Conservation (phyloP, 352 stramenopile species). For the Globisporangium middletonii region DNA sequence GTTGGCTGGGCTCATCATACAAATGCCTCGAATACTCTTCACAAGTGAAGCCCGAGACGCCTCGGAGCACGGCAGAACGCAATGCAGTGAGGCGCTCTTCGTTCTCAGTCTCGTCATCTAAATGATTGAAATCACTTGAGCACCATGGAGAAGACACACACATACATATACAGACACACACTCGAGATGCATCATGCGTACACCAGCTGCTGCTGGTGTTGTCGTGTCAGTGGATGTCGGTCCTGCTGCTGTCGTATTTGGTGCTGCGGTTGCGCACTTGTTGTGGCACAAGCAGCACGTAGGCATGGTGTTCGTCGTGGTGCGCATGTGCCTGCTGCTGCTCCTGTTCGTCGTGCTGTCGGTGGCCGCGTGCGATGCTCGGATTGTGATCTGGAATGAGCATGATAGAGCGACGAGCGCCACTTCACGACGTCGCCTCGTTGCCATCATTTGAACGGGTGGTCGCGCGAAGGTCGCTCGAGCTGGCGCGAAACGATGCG, state of each 20-base stretch:
- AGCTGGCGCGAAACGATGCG: slow-evolving; percentile 5
- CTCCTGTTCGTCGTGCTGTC: too few species aligned
- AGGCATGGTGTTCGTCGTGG: too few species aligned
- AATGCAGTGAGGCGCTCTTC: slow-evolving; percentile 51
- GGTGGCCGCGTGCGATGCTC: not conserved
- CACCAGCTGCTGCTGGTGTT: slow-evolving; percentile 4
- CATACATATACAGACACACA: slow-evolving; percentile 2
- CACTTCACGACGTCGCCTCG: too few species aligned
- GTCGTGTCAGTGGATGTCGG: not conserved
- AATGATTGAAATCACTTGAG: slow-evolving; percentile 87
- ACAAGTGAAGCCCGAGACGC: slow-evolving; percentile 50
- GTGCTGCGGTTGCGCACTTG: not conserved
- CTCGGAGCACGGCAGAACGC: slow-evolving; percentile 76
- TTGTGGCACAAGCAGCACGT: too few species aligned
- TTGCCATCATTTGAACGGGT: not conserved
- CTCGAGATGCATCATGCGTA: not conserved
- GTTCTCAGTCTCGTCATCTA: slow-evolving; percentile 91
- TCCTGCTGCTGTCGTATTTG: too few species aligned
- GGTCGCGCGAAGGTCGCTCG: not conserved
- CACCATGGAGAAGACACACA: slow-evolving; percentile 9
- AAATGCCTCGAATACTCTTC: slow-evolving; percentile 90
- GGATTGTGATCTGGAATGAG: not conserved
- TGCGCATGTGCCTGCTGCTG: not conserved
- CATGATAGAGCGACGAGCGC: not conserved
- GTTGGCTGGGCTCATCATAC: slow-evolving; percentile 82